Evolutionary conservation across 169 alveolate species (phyloP), one percentile per base, ranked within the genome.

Genomic region (Plasmodium yoelii): DNA sequence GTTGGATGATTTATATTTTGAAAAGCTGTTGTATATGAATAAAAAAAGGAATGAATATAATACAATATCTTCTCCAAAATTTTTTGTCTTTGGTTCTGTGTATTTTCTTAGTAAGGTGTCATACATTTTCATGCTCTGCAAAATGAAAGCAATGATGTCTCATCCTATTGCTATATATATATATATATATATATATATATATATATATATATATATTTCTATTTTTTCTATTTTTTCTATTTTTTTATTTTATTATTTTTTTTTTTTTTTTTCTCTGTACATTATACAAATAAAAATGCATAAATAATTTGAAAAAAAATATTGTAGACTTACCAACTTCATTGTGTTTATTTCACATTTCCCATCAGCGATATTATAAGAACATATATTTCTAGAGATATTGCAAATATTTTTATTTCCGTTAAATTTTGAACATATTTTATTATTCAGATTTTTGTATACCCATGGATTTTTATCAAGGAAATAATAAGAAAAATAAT

Each of bases 371-470:
- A 63, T 75, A 34, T 77, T 64, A 46, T 77, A 77, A 68, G 28
- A 77, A 59, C 88, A 77, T 12, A 77, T 77, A 42, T 77, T 77
- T 6, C 88, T 51, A 0, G 75, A 53, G 12, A 64, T 63, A 15
- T 77, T 68, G 19, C 88, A 77, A 47, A 77, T 77, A 44, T 68
- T 77, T n/a, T 46, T 53, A 49, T 69, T 77, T 0, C 77, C 88
- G 26, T 77, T 77, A 51, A 77, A 77, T 24, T 55, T 77, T 18
- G 88, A 77, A 13, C 88, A 77, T 63, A 77, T 64, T 63, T 77
- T 77, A 2, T 65, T 49, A 26, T 77, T 75, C 1, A 77, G 34
- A 57, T 77, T 77, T 24, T 69, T 67, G 46, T 77, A 77, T 8
- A 77, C 71, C 88, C 88, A 77, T 5, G 88, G 88, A 6, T 44